Conservation (phyloP, 78 protist species). For the Planoprotostelium fungivorum region DNA sequence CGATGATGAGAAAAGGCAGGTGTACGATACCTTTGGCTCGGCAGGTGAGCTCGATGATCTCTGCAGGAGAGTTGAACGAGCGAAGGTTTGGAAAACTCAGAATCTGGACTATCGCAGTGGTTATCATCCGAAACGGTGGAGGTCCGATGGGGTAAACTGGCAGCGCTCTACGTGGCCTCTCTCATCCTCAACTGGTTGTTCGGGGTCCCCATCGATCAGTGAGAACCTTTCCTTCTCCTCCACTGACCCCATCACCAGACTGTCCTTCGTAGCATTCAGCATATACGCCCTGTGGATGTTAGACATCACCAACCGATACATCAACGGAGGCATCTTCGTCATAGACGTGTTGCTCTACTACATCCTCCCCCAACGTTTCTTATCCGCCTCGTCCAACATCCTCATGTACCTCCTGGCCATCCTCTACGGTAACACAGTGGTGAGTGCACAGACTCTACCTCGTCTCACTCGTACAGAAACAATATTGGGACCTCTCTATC, state of each 20-base stretch:
- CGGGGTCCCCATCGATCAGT: background rate
- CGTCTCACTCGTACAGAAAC: background rate
- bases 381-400: background rate
- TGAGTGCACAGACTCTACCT: background rate
- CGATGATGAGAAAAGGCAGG: background rate
- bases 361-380: background rate
- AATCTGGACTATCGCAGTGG: background rate
- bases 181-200: background rate
- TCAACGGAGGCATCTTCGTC: background rate
- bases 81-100: background rate
- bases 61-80: background rate
- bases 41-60: background rate
- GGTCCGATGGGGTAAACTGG: background rate
- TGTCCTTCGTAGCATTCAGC: background rate
- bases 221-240: no score
- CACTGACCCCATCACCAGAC: background rate
- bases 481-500: background rate
- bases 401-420: background rate
- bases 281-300: background rate
- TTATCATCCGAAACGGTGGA: background rate
- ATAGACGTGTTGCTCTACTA: background rate
- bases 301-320: background rate
- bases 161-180: background rate
- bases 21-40: conserved; percentile 12
- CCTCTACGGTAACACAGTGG: background rate